These are phyloP conservation scores for Blastocystis sp. DNA, from an alignment of 352 stramenopile species.

Conservation along the genomic window DNA sequence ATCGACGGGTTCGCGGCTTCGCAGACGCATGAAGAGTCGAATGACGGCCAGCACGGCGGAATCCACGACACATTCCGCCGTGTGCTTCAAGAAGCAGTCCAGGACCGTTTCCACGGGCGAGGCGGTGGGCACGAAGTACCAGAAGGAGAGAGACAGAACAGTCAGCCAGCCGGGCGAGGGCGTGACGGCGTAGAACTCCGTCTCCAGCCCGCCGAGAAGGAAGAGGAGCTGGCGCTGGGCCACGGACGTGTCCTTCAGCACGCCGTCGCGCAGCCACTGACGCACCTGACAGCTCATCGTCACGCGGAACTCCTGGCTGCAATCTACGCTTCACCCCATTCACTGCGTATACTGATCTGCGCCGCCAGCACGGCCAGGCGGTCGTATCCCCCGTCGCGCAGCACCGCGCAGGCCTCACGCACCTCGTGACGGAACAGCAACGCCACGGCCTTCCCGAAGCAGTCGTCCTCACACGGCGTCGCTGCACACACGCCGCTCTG, in stretches of 20 bases:
- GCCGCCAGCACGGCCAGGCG: conserved; percentile 40
- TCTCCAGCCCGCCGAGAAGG: neutral
- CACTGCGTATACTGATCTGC: conserved; percentile 21
- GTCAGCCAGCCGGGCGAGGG: neutral
- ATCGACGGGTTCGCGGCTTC: neutral
- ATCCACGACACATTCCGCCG: neutral
- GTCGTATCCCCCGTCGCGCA: conserved; percentile 17
- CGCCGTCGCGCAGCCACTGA: neutral
- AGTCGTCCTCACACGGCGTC: neutral
- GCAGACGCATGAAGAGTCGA: neutral
- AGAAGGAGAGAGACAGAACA: neutral
- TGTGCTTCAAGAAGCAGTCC: neutral
- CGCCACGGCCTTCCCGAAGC: neutral
- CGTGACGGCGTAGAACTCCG: neutral
- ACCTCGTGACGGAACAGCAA: conserved; percentile 24
- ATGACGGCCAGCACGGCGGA: conserved; percentile 26
- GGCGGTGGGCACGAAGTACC: neutral
- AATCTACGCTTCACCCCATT: neutral
- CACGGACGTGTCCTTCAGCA: neutral
- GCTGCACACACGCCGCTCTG: neutral
- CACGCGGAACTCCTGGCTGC: conserved; percentile 16
- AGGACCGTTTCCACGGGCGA: neutral
- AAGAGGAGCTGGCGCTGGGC: neutral
- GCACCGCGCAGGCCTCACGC: neutral
- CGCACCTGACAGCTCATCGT: conserved; percentile 6